Base-by-base conservation (phyloP, 192 early-diverging fungal genomes). In the Coemansia sp. region DNA sequence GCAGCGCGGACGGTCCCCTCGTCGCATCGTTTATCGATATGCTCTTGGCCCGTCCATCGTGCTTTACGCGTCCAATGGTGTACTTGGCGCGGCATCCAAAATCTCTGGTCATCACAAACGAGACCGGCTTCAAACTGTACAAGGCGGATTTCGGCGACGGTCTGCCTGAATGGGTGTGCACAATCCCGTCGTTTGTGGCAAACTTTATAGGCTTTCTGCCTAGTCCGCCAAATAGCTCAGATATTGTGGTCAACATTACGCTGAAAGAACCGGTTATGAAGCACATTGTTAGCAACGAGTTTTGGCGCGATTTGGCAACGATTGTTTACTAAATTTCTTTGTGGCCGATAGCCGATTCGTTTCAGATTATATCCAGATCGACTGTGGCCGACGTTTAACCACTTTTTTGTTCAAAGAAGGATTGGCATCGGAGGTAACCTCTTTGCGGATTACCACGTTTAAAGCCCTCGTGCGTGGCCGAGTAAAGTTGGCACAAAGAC, bases 141-240 rank as follows among this genome's bases (percentile, higher is more conserved):
- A 40, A 38, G 25, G 68, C 53, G 5, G 68, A 79, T 38, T 79
- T 79, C 68, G 76, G 76, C 40, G 34, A 73, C 25, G 76, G 76
- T 2, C 24, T 38, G 9, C 76, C 76, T 2, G 71, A 70, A 49
- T 79, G 76, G 76, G 71, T 67, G 28, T 74, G 71, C 61, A 63
- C 71, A 1, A 63, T 74, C 5, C 76, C 76, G 1, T 67, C 71
- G 40, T 79, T 79, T 66, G 67, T 67, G 0, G 76, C 71, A 21
- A 74, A 79, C 66, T 74, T 79, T 79, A 61, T 73, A 1, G 76
- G 67, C 25, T 52, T 79, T n/a, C 40, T 79, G 68, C 76, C 76
- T 8, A 64, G 71, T 62, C 76, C 76, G 23, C 66, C 75, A 21
- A 38, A 56, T 0, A 68, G 76, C 64, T 62, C 63, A 6, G 68